A percentile compares a stretch with the other conserved stretches of the same genome.
Conservation (phyloP, 225 moss, liverwort and hornwort species). For the Pseudisothecium myosuroides region DNA sequence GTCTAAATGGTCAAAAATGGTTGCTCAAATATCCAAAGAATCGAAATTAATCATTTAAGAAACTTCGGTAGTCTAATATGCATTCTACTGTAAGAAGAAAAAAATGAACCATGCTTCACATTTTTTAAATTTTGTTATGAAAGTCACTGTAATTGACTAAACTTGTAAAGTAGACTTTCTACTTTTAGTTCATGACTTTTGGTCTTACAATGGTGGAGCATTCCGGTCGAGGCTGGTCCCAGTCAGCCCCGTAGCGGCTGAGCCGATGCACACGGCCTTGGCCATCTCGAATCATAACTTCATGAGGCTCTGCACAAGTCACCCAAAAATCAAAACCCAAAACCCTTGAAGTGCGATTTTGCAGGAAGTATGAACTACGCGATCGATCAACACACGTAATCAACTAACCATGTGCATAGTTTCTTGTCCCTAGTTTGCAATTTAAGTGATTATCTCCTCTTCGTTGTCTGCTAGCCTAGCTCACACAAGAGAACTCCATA, state of each 20-base stretch:
- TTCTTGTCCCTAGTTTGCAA: background rate
- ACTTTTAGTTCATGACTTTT: background rate
- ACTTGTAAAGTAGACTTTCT: background rate
- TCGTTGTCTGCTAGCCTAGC: background rate
- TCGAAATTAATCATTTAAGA: background rate
- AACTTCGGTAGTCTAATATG: background rate
- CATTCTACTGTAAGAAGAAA: background rate
- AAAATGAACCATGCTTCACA: background rate
- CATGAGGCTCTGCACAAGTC: conserved; percentile 37
- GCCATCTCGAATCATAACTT: conserved; percentile 35
- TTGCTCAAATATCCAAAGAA: background rate
- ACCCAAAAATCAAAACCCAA: background rate
- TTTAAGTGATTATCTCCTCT: background rate
- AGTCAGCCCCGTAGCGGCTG: conserved; percentile 64
- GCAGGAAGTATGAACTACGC: background rate
- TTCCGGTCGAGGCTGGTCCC: conserved; percentile 75
- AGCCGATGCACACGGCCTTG: conserved; percentile 46
- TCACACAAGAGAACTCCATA: too few relatives aligned
- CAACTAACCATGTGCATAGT: background rate
- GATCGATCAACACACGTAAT: background rate
- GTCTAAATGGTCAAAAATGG: background rate
- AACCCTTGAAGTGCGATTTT: background rate
- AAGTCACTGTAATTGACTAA: background rate
- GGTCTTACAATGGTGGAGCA: conserved; percentile 57
- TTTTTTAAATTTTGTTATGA: background rate